These are phyloP conservation scores for Penicillium steckii DNA, from an alignment of 495 filamentous ascomycete species.

Conservation along the genomic window DNA sequence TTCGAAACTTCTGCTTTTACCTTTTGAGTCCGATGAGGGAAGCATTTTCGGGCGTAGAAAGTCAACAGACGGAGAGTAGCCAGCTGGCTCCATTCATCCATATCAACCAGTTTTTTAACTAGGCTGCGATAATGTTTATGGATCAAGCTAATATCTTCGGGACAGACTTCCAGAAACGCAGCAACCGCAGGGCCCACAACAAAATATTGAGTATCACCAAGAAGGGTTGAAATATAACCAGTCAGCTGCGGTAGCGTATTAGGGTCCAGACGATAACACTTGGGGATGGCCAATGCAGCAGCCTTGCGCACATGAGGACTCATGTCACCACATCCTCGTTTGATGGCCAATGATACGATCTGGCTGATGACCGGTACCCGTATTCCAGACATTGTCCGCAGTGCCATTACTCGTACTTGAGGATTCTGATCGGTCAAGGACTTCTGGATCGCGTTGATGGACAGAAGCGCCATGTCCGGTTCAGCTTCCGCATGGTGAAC, in stretches of 20 bases:
- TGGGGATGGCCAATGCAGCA: conserved; percentile 92
- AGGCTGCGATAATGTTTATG: conserved; percentile 85
- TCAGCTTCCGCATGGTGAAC: conserved; percentile 93
- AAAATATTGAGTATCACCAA: conserved; percentile 91
- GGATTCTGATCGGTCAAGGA: conserved; percentile 90
- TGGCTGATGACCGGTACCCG: conserved; percentile 97
- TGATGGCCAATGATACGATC: conserved; percentile 95
- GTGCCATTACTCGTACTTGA: conserved; percentile 83
- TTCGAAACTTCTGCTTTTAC: conserved; percentile 55
- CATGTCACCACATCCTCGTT: conserved; percentile 89
- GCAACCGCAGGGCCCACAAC: conserved; percentile 89
- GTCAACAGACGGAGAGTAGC: conserved; percentile 78
- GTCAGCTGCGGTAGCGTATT: conserved; percentile 78
- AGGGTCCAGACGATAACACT: conserved; percentile 93
- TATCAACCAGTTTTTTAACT: conserved; percentile 89
- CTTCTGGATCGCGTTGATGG: conserved; percentile 98
- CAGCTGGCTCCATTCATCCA: conserved; percentile 98
- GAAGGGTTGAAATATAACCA: conserved; percentile 71
- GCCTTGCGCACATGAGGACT: conserved; percentile 89
- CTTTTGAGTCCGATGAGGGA: conserved; percentile 65
- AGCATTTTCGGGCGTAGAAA: conserved; percentile 82
- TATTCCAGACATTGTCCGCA: conserved; percentile 94
- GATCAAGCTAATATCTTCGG: conserved; percentile 78
- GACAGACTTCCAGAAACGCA: conserved; percentile 86
- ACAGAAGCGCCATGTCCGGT: conserved; percentile 89